phyloP scores from a whole-genome alignment of 768 basidiomycete genomes.

The Tulasnella sp. region DNA sequence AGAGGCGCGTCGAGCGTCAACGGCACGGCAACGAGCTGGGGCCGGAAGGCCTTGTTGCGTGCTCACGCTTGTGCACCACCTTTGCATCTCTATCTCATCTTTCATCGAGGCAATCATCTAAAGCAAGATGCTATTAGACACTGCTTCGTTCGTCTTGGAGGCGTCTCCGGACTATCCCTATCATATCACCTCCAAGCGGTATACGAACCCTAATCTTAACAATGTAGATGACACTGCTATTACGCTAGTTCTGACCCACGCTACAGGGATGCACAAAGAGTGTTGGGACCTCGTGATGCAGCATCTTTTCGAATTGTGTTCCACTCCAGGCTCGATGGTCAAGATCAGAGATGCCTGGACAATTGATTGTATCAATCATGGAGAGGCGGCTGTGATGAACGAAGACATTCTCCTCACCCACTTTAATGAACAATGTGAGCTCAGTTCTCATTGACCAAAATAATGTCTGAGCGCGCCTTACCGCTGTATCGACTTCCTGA shows the following conservation, averaged over 20 bases:
- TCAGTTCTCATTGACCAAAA: too few species aligned
- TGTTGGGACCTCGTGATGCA: not conserved
- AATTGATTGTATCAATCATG: conserved; percentile 11
- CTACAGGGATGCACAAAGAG: conserved; percentile 11
- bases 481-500: too few species aligned
- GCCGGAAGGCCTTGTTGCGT: too few species aligned
- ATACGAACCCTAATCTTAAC: not conserved
- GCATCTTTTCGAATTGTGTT: not conserved
- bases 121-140: not conserved
- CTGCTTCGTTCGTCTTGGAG: not conserved
- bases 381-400: conserved; percentile 12
- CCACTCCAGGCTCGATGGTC: not conserved
- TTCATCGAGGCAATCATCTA: too few species aligned
- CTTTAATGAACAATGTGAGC: conserved; percentile 6
- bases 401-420: not conserved
- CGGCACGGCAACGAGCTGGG: too few species aligned
- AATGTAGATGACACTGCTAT: not conserved
- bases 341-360: conserved; percentile 11
- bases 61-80: too few species aligned
- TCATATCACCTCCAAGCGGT: conserved; percentile 9
- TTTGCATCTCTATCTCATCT: too few species aligned
- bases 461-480: too few species aligned
- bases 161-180: conserved; percentile 4
- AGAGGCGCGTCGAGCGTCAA: too few species aligned
- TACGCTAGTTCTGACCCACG: conserved; percentile 10